A percentile compares a stretch with the other conserved stretches of the same genome.
Conservation (phyloP, 1,139 yeast species). For the Torulaspora pretoriensis region DNA sequence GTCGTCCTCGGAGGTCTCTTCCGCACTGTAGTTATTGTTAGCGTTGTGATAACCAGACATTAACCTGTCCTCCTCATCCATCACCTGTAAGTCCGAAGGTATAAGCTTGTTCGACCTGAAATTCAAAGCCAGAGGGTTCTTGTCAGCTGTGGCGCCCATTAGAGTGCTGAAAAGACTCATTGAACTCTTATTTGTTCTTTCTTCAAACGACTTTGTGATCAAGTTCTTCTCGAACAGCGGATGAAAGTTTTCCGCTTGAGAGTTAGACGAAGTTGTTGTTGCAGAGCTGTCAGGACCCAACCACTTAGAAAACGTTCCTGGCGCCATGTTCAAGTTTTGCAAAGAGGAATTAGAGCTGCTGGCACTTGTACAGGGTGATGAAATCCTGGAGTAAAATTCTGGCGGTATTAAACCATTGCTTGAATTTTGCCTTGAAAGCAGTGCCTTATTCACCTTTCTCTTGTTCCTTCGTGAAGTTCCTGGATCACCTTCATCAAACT, state of each 20-base stretch:
- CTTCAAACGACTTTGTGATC: slow-evolving; percentile 34
- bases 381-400: slow-evolving; percentile 34
- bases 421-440: slow-evolving; percentile 16
- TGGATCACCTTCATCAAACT: slow-evolving; percentile 22
- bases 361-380: slow-evolving; percentile 34
- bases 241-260: not conserved
- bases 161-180: slow-evolving; percentile 20
- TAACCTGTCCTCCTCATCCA: slow-evolving; percentile 32
- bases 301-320: slow-evolving; percentile 23
- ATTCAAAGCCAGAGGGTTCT: slow-evolving; percentile 25
- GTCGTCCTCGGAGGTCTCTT: slow-evolving; percentile 20
- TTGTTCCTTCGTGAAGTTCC: slow-evolving; percentile 8
- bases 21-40: slow-evolving; percentile 11
- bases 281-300: slow-evolving; percentile 9
- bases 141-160: slow-evolving; percentile 18
- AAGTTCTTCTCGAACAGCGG: slow-evolving; percentile 27
- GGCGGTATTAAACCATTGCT: slow-evolving; percentile 35
- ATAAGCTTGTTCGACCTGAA: slow-evolving; percentile 22
- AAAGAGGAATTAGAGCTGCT: slow-evolving; percentile 33
- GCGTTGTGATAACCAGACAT: slow-evolving; percentile 27
- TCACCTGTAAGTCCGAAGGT: slow-evolving; percentile 14
- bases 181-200: slow-evolving; percentile 23
- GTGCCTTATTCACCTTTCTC: slow-evolving; percentile 10
- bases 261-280: not conserved
- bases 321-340: slow-evolving; percentile 22